Conservation (phyloP, 176 grass and related monocot genomes). For the Oryza brachyantha region DNA sequence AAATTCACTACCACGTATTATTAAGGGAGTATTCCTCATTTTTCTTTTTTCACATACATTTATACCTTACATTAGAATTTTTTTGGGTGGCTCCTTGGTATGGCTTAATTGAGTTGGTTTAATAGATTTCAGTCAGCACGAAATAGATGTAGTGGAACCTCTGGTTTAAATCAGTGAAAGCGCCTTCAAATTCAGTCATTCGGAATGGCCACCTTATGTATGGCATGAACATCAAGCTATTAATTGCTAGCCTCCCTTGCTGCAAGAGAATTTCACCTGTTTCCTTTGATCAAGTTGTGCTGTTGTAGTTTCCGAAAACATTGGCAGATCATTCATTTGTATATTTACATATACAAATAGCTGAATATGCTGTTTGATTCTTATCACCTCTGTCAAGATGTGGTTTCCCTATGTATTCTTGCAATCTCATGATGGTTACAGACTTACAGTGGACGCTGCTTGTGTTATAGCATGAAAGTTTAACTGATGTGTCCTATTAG, state of each 20-base stretch:
- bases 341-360: background rate
- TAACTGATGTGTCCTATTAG: slow-evolving; percentile 11
- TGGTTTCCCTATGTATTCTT: background rate
- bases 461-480: background rate
- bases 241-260: no score
- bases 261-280: no score
- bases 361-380: background rate
- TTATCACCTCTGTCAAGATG: background rate
- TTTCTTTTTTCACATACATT: no score
- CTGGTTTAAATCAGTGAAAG: background rate
- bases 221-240: no score
- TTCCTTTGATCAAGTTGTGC: background rate
- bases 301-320: background rate
- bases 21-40: no score
- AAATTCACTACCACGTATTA: no score
- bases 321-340: background rate
- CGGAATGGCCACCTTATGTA: no score
- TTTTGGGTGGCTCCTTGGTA: no score
- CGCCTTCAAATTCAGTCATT: no score
- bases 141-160: background rate
- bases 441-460: background rate
- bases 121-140: background rate
- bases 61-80: no score
- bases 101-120: background rate
- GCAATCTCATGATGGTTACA: background rate